Evolutionary conservation across 148 eudicot genomes (phyloP).

Genomic region (Rhododendron molle): DNA sequence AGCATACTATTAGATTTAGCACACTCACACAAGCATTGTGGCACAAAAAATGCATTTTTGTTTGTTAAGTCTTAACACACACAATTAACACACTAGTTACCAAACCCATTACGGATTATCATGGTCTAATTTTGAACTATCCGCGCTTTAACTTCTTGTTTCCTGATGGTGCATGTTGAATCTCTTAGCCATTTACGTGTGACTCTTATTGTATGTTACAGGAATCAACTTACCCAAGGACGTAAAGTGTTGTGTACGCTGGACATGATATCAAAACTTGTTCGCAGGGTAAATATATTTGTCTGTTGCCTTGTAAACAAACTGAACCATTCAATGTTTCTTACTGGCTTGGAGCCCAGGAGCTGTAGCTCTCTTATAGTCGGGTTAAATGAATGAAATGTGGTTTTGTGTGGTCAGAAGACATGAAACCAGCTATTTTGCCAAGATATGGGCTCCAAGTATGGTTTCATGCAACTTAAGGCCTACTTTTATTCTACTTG

Average conservation of each 20-base stretch:
- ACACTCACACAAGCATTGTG: too few relatives aligned
- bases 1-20: too few relatives aligned
- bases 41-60: too few relatives aligned
- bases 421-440: not conserved
- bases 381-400: not conserved
- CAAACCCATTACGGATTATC: too few relatives aligned
- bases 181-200: not conserved
- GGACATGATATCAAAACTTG: slow-evolving; percentile 86
- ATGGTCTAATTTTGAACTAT: not conserved
- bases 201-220: slow-evolving; percentile 21
- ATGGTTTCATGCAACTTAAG: not conserved
- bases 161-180: not conserved
- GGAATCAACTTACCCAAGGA: slow-evolving; percentile 93
- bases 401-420: not conserved
- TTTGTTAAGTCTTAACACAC: too few relatives aligned
- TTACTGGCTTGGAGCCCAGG: not conserved
- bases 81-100: too few relatives aligned
- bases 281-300: slow-evolving; percentile 54
- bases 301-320: not conserved
- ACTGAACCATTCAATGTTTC: not conserved
- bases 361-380: not conserved
- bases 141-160: not conserved
- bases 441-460: not conserved
- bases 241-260: slow-evolving; percentile 75
- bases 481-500: not conserved